Evolutionary conservation across 1,284 basidiomycete genomes (phyloP).

Genomic region (Ceratobasidium sp.): DNA sequence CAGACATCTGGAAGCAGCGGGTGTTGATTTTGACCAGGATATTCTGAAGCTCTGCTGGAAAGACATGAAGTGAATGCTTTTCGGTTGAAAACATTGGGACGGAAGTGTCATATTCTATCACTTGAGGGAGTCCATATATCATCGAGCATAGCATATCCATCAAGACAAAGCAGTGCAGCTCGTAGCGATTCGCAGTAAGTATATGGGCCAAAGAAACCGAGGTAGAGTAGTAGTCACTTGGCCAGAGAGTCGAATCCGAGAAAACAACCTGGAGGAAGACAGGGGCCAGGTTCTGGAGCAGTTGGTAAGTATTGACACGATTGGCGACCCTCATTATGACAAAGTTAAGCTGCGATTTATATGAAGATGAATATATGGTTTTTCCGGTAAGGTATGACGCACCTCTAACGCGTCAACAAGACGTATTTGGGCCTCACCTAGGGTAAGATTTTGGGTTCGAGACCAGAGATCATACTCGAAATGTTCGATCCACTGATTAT

Average conservation of each 20-base stretch:
- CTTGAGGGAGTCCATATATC: constrained; percentile 16
- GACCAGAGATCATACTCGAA: not conserved
- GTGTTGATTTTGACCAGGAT: constrained; percentile 14
- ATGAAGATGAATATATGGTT: not conserved
- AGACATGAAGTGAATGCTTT: not conserved
- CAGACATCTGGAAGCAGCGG: not conserved
- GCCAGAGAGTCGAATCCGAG: constrained; percentile 13
- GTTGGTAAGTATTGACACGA: not conserved
- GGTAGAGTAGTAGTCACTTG: not conserved
- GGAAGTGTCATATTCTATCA: constrained; percentile 14
- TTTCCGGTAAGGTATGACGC: not conserved
- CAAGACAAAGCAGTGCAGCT: not conserved
- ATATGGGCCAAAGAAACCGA: not conserved
- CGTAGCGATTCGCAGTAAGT: not conserved
- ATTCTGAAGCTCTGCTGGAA: not conserved
- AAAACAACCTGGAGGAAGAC: not conserved
- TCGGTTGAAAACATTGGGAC: not conserved
- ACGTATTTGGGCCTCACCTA: not conserved
- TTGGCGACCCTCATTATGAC: not conserved
- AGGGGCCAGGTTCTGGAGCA: not conserved
- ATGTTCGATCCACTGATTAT: constrained; percentile 6
- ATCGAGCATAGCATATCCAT: constrained; percentile 2
- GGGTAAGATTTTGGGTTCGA: not conserved
- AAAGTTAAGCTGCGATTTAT: not conserved
- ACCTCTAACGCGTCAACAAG: constrained; percentile 3